A percentile compares a stretch with the other conserved stretches of the same genome.
These are phyloP conservation scores for Phialophora macrospora DNA, from an alignment of 2,329 filamentous ascomycete genomes.

Conservation along the genomic window DNA sequence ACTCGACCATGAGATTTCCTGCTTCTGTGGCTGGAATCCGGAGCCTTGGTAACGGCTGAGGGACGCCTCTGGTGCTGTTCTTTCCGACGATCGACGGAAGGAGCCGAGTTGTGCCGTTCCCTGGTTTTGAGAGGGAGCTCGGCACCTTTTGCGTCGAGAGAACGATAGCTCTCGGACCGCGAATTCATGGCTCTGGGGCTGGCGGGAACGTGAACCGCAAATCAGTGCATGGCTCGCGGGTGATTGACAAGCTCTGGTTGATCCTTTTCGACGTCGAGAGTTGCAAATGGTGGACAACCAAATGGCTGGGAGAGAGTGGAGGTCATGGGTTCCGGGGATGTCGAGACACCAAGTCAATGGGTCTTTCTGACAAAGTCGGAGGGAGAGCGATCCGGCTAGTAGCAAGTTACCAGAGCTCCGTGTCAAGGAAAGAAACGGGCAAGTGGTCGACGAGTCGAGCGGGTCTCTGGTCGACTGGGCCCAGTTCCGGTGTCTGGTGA, in stretches of 20 bases:
- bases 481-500: constrained; percentile 3
- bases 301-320: constrained; percentile 18
- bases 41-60: constrained; percentile 29
- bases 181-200: constrained; percentile 36
- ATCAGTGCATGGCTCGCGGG: constrained; percentile 24
- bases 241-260: constrained; percentile 19
- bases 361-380: constrained; percentile 20
- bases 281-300: constrained; percentile 13
- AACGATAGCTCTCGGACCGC: constrained; percentile 38
- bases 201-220: constrained; percentile 4
- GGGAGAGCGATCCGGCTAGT: constrained; percentile 18
- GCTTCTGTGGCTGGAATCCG: constrained; percentile 29
- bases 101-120: constrained; percentile 38
- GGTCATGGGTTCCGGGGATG: constrained; percentile 32
- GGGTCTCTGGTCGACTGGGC: background rate
- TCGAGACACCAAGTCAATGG: constrained; percentile 36
- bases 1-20: constrained; percentile 33
- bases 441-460: constrained; percentile 13
- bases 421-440: constrained; percentile 14
- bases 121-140: constrained; percentile 31
- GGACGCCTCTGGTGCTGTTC: constrained; percentile 33
- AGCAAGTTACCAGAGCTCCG: constrained; percentile 22
- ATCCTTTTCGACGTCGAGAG: constrained; percentile 8
- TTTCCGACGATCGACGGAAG: constrained; percentile 32
- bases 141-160: constrained; percentile 34